These are phyloP conservation scores for Periconia sp. DNA, from an alignment of 2,329 filamentous ascomycete genomes.

Conservation along the genomic window DNA sequence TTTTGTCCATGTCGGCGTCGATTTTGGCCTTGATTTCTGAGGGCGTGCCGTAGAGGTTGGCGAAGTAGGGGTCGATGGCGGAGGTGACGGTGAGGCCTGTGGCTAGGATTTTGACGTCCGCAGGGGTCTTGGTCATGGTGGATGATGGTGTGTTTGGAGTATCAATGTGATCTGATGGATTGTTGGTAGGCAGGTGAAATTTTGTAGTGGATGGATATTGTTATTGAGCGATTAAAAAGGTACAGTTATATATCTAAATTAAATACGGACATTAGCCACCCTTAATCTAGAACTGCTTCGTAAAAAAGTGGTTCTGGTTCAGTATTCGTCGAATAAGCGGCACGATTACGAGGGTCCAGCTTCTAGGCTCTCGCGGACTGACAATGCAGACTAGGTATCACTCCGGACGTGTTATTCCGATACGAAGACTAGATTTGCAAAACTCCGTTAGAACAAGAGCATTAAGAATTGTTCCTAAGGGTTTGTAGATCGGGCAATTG, in stretches of 20 bases:
- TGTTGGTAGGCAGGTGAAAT: background rate
- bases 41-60: conserved; percentile 9
- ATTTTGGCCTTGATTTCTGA: conserved; percentile 10
- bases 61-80: conserved; percentile 6
- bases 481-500: too few relatives aligned
- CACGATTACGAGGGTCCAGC: background rate
- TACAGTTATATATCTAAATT: background rate
- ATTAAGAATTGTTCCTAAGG: too few relatives aligned
- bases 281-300: background rate
- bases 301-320: background rate
- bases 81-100: conserved; percentile 2
- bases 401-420: background rate
- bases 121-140: background rate
- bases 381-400: background rate
- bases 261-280: background rate
- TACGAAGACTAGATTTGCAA: background rate
- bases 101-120: conserved; percentile 6
- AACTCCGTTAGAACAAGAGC: background rate
- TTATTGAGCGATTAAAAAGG: background rate
- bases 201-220: background rate
- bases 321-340: background rate
- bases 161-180: background rate
- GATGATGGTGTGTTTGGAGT: background rate
- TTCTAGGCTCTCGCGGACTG: background rate
- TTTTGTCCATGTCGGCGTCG: conserved; percentile 5